phyloP scores from a whole-genome alignment of 768 basidiomycete genomes.

The Agaricus blazei region DNA sequence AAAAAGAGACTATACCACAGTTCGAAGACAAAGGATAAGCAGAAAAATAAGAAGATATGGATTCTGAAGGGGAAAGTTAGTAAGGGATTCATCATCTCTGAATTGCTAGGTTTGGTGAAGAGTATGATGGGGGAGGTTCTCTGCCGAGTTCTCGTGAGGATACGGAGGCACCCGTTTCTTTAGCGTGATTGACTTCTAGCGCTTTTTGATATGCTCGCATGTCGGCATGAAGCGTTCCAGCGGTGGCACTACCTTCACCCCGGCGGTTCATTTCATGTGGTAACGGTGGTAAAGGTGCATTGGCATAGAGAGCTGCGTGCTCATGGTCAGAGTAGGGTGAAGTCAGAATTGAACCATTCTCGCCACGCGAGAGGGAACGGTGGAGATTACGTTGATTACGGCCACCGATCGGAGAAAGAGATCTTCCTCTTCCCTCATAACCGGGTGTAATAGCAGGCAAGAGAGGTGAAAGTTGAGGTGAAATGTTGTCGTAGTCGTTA shows the following conservation, averaged over 20 bases:
- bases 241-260: not conserved
- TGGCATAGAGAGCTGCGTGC: not conserved
- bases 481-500: not conserved
- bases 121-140: slow-evolving; percentile 7
- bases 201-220: slow-evolving; percentile 22
- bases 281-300: not conserved
- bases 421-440: not conserved
- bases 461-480: slow-evolving; percentile 1
- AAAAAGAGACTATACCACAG: too few species aligned
- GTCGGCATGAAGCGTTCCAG: slow-evolving; percentile 16
- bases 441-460: slow-evolving; percentile 3
- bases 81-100: not conserved
- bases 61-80: too few species aligned
- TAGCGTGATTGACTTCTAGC: slow-evolving; percentile 17
- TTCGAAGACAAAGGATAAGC: too few species aligned
- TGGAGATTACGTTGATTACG: not conserved
- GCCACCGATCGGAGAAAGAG: not conserved
- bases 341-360: slow-evolving; percentile 5
- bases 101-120: too few species aligned
- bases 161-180: not conserved
- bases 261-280: slow-evolving; percentile 5
- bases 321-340: slow-evolving; percentile 6
- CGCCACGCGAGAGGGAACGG: not conserved
- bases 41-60: too few species aligned
- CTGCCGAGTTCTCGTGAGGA: not conserved